Evolutionary conservation across 331 rosid species (phyloP), one percentile per base, ranked within the genome.

Genomic region (Erythrophleum ivorense): DNA sequence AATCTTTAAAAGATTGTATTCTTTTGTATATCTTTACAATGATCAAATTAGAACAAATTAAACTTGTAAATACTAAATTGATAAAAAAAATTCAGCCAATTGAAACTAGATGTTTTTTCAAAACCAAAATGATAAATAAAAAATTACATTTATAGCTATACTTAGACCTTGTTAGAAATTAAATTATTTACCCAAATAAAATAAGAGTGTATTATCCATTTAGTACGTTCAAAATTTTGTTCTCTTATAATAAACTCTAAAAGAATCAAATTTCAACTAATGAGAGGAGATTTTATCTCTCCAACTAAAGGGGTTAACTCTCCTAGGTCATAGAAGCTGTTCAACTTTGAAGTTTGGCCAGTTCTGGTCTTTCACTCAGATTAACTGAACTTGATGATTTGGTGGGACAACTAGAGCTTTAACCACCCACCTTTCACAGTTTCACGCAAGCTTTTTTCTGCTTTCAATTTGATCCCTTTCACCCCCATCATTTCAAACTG

Each of bases 341-440:
- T 36, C 49, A 76, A 31, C 6, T 70, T 34, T 33, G 52, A 24
- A 71, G 58, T 52, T 73, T 54, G 46, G 74, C 65, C 43, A 5
- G 16, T n/a, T 58, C 34, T 14, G 3, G 31, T 43, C 48, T 21
- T 36, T 59, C 7, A 40, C 62, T 29, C 24, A 12, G 36, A 45
- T 76, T 79, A 82, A 82, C 73, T 78, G 82, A 83, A 80, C 76
- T 77, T 41, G 31, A 62, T 31, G 77, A 74, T 63, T 53, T 71
- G 49, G 60, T 46, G 15, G 50, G 63, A 36, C 55, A 84, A 81
- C 59, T 36, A 78, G 73, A 58, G 46, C 67, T 54, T 63, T 46
- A 18, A 21, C 57, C 49, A 65, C 70, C 87, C 80, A 82, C 87
- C 73, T 3, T 70, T 90, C 91, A 80, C 81, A 46, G 38, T 45